Evolutionary conservation across 495 filamentous ascomycete species (phyloP), one percentile per base, ranked within the genome.

Genomic region (Wilcoxina mikolae): DNA sequence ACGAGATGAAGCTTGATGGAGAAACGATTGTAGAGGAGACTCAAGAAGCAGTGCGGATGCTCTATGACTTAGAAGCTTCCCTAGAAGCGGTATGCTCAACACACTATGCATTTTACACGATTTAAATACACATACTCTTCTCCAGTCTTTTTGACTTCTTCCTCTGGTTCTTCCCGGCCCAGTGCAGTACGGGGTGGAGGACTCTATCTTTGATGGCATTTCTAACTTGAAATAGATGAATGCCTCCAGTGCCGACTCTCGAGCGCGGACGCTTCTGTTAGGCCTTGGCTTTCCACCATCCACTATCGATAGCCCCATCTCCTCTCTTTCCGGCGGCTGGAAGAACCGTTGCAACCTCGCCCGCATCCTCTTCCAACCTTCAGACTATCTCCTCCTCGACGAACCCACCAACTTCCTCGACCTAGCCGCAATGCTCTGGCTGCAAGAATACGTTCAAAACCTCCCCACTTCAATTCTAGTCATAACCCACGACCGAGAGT

Each of bases 341-440:
- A 74, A 71, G 23, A 90, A 86, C 78, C 74, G 85, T 35, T 79
- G 74, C 44, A 73, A 78, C 54, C 73, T 90, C 4, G 84, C 84
- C 1, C 72, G 74, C 15, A 73, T 77, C 11, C 72, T 93, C 10
- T 72, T 83, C 3, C 79, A 84, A 59, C 72, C 78, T n/a, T 74
- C 82, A 0, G 83, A 89, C 58, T 78, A 90, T 46, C 73, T 90
- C 58, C 82, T 93, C 46, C 79, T 93, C 17, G 85, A 93, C 70
- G 86, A 93, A 60, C 85, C 86, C 3, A 90, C 86, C 48, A 90
- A 90, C 64, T 89, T 83, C 65, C 72, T 90, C 1, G 86, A 93
- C 63, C 74, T 93, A 0, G 72, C 85, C 0, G 81, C 81, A n/a
- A 83, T 90, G 22, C 76, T 90, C 25, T 93, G 85, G 85, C 74